Evolutionary conservation across 164 flowering plant species (phyloP), one percentile per base, ranked within the genome.

Genomic region (Stephania japonica): DNA sequence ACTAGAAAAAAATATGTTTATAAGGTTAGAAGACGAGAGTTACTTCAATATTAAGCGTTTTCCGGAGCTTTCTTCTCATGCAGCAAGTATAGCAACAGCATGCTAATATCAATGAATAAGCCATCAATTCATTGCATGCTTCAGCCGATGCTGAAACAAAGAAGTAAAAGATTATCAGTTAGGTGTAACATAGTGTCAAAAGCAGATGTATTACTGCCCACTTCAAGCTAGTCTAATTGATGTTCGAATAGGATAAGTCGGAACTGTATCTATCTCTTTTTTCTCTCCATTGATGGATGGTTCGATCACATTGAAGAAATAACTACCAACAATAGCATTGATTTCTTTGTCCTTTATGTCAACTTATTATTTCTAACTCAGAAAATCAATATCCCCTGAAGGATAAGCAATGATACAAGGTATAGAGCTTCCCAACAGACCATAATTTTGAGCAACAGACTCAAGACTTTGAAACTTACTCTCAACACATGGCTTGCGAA

Each of bases 71-170:
- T 80, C 97, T 86, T 81, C 99, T 86, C 64, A 90, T 68, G 76
- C 97, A 93, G 81, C 97, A 96, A 44, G 99, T 96, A 72, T 93
- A 91, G 82, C 98, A 96, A 75, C 99, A 96, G 81, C 99, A 96
- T 8, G 99, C 82, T 73, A 96, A 76, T 82, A 96, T 77, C 85
- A 96, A 75, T 11, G 99, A 93, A 83, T 96, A 96, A 43, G 97
- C 97, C 94, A 93, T 83, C 86, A 96, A 77, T 49, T 96, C 98
- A 77, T 91, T 96, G 74, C 99, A 96, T 59, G 92, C 95, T 70
- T 96, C 97, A 65, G 83, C 95, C 10, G 97, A 73, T 73, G 97
- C 99, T 96, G 95, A 69, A 61, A 74, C 24, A 75, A 85, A 9
- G 69, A 24, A 73, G 12, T 49, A 44, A 41, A 73, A 27, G 59